Evolutionary conservation across 306 rosid species (phyloP), one percentile per base, ranked within the genome.

Genomic region (Delonix regia): DNA sequence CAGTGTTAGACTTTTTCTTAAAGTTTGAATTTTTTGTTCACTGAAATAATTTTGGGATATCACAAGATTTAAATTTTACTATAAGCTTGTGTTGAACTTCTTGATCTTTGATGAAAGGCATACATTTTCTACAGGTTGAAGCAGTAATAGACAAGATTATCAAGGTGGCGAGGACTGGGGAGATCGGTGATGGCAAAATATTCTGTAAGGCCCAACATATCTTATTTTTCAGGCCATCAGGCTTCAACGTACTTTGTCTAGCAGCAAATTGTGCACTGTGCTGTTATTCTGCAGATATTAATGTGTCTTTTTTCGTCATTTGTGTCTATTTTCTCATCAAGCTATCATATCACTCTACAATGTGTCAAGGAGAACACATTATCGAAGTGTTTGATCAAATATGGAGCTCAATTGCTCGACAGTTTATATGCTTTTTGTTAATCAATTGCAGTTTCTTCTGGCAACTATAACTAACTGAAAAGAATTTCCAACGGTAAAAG

Each of bases 151-250:
- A 83, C 84, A 86, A 80, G 90, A 87, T 95, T 73, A 87, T 91
- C 68, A 89, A 87, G 82, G 94, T 81, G 84, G 92, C 94, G 24
- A 87, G 90, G 83, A 95, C 98, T 0, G 98, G 98, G 59, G 98
- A 95, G 83, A 94, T 94, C 74, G 99, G 99, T 7, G 99, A 94
- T 73, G 99, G 99, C 44, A 94, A 94, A 85, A 94, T 90, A 76
- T 94, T 94, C 82, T 59, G 97, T 94, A 82, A 88, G 94, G 42
- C 85, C 56, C 78, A 68, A 64, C 73, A 3, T n/a, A 62, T 18
- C 16, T 3, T 19, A 30, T 15, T 34, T 15, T 15, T 0, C 18
- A 6, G 8, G 18, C 19, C n/a, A 0, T 27, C 36, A 86, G 94
- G 34, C 85, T 63, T 9, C 79, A 65, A 57, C 74, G 47, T 38